Conservation (phyloP, 2,329 filamentous ascomycete species). For the Ascochyta koolunga region DNA sequence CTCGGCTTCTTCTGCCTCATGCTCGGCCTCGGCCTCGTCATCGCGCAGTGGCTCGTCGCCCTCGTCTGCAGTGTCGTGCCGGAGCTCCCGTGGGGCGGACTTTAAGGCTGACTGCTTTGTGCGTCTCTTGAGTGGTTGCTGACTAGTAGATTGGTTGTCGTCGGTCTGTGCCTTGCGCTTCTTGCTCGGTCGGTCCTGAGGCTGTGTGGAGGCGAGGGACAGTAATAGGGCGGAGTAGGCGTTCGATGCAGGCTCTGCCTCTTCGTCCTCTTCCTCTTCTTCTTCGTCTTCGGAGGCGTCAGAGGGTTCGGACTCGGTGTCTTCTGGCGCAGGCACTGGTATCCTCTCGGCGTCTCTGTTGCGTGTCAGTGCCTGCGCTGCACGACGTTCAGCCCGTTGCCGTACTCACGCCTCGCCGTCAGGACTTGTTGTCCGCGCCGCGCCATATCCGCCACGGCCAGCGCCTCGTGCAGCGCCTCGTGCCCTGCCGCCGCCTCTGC, state of each 20-base stretch:
- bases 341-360: constrained; percentile 21
- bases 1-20: constrained; percentile 24
- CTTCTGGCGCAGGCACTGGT: constrained; percentile 30
- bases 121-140: constrained; percentile 1
- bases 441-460: constrained; percentile 35
- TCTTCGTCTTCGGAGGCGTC: constrained; percentile 40
- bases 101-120: constrained; percentile 7
- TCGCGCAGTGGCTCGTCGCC: constrained; percentile 19
- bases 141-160: neutral
- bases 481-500: constrained; percentile 29
- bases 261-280: constrained; percentile 28
- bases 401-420: constrained; percentile 41
- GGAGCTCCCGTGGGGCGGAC: neutral
- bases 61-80: constrained; percentile 2
- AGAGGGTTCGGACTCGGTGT: constrained; percentile 28
- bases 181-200: constrained; percentile 55
- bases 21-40: constrained; percentile 9
- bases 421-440: constrained; percentile 37
- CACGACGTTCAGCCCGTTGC: constrained; percentile 6
- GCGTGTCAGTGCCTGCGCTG: constrained; percentile 20
- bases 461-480: constrained; percentile 39
- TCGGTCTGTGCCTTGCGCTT: constrained; percentile 58
- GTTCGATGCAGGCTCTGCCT: constrained; percentile 37
- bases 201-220: constrained; percentile 54
- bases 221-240: constrained; percentile 65